Evolutionary conservation across 2,329 filamentous ascomycete genomes (phyloP).

Genomic region (Xylariaceae sp.): DNA sequence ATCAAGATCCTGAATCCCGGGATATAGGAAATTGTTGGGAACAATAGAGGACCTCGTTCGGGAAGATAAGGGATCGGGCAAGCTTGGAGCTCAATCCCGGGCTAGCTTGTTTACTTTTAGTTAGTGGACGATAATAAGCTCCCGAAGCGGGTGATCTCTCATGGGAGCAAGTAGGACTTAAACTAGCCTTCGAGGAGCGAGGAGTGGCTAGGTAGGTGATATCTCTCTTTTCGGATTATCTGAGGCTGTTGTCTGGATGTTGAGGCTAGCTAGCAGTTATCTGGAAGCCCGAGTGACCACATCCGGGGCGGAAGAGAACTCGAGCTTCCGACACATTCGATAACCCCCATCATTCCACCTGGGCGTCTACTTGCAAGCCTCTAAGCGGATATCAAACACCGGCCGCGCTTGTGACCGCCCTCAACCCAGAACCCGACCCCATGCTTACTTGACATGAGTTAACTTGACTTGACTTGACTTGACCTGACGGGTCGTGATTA

Average conservation of each 20-base stretch:
- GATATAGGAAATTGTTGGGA: not conserved
- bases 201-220: constrained; percentile 1
- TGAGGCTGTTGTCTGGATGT: not conserved
- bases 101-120: too few relatives aligned
- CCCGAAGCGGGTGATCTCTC: constrained; percentile 1
- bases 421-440: not conserved
- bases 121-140: not conserved
- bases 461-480: not conserved
- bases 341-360: not conserved
- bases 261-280: not conserved
- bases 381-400: constrained; percentile 14
- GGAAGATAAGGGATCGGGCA: too few relatives aligned
- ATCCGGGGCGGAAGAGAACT: constrained; percentile 1
- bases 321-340: not conserved
- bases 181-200: constrained; percentile 20
- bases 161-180: not conserved
- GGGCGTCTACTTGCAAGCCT: constrained; percentile 16
- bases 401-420: constrained; percentile 14
- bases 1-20: not conserved
- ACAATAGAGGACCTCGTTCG: too few relatives aligned
- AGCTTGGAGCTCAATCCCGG: not conserved
- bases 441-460: not conserved
- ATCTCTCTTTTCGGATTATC: not conserved
- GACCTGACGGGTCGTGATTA: not conserved
- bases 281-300: constrained; percentile 6